These are phyloP conservation scores for Piromyces finnis DNA, from an alignment of 192 early-diverging fungal species.

Conservation along the genomic window DNA sequence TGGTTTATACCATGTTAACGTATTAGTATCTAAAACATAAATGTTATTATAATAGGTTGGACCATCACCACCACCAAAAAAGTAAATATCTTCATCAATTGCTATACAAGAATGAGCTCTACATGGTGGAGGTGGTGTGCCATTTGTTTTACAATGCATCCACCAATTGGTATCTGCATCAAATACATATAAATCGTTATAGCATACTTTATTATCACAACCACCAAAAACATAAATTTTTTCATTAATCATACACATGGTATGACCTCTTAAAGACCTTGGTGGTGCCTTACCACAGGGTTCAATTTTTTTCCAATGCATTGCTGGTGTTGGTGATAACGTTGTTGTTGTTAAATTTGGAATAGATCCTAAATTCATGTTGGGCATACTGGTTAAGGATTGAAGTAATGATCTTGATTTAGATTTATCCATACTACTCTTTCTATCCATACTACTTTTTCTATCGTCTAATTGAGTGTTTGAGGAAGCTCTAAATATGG, in stretches of 20 bases:
- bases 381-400: background rate
- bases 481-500: background rate
- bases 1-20: conserved; percentile 55
- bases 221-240: conserved; percentile 70
- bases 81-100: conserved; percentile 46
- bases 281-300: conserved; percentile 11
- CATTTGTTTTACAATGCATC: conserved; percentile 46
- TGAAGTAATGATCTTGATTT: background rate
- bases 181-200: conserved; percentile 56
- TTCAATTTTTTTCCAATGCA: background rate
- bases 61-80: conserved; percentile 81
- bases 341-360: background rate
- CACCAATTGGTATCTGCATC: conserved; percentile 76
- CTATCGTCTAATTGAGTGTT: background rate
- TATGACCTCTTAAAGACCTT: conserved; percentile 56
- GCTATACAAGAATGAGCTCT: conserved; percentile 62
- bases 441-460: background rate
- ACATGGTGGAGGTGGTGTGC: conserved; percentile 57
- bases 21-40: conserved; percentile 61
- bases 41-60: conserved; percentile 67
- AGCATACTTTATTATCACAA: conserved; percentile 61
- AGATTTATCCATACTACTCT: background rate
- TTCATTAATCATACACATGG: conserved; percentile 46
- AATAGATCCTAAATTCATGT: background rate
- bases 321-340: background rate